phyloP scores from a whole-genome alignment of 164 flowering plant genomes.

The Piper betle region DNA sequence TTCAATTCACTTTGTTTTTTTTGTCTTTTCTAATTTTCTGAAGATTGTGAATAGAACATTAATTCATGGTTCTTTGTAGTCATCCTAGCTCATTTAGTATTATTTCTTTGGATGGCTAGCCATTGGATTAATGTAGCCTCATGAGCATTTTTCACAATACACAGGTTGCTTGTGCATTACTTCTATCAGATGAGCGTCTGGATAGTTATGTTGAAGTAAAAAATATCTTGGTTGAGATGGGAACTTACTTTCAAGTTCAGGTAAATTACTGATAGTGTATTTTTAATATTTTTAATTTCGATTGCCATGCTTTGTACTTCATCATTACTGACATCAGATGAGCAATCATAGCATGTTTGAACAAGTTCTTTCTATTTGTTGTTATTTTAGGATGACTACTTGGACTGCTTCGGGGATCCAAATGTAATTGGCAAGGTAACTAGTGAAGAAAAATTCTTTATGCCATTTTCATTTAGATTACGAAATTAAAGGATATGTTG shows the following conservation, averaged over 20 bases:
- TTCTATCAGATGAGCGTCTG: conserved; percentile 73
- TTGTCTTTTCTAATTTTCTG: too few relatives aligned
- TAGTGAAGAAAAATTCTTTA: neutral
- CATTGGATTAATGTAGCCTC: too few relatives aligned
- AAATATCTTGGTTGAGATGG: conserved; percentile 85
- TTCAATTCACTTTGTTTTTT: too few relatives aligned
- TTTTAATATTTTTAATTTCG: neutral
- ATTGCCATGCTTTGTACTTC: neutral
- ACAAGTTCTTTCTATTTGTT: neutral
- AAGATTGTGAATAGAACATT: too few relatives aligned
- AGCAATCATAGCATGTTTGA: neutral
- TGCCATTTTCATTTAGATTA: too few relatives aligned
- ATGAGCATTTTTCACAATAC: neutral
- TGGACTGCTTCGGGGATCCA: conserved; percentile 89
- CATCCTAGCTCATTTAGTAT: too few relatives aligned
- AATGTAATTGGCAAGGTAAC: conserved; percentile 83
- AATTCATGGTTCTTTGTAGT: too few relatives aligned
- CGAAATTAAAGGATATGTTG: neutral
- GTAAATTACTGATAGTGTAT: conserved; percentile 17
- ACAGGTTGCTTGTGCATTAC: conserved; percentile 96
- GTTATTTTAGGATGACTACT: conserved; percentile 64
- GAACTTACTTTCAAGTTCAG: conserved; percentile 98
- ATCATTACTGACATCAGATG: too few relatives aligned
- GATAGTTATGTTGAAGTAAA: conserved; percentile 67
- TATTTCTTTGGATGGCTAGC: neutral